Evolutionary conservation across 169 alveolate species (phyloP), one percentile per base, ranked within the genome.

Genomic region (Toxoplasma gondii): DNA sequence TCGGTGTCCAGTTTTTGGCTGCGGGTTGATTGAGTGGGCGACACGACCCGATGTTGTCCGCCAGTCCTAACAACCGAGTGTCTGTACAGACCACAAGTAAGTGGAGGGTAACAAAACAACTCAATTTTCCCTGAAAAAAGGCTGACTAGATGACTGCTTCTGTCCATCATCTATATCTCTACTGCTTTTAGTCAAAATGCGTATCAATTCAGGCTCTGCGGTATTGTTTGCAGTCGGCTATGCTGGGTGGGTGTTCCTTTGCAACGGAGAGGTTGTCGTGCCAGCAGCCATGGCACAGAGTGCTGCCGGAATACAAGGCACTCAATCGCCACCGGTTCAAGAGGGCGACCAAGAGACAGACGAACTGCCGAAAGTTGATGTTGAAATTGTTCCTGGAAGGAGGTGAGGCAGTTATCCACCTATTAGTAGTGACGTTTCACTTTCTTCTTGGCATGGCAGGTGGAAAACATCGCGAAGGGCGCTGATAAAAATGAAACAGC

Each of bases 391-490:
- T 12, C 90, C 90, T 45, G 90, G 90, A 43, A 12, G 67, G 41
- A 82, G 90, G 90, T 43, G 67, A 82, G 12, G n/a, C 29, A 10
- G 27, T 31, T 81, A 34, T 19, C 88, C 88, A 36, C 31, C n/a
- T 81, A 10, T 41, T 12, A 19, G 16, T 58, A 38, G 58, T 39
- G 19, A 36, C 53, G 38, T 0, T 31, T n/a, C 29, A 12, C 0
- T 24, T 45, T 22, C 22, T 19, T 43, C 70, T 41, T 82, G 69
- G 36, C 10, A 7, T 27, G 27, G n/a, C 90, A 82, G 90, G 67
- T 82, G 69, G 64, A 82, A 82, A 36, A 82, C 58, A 7, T 82
- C 90, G 22, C 90, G 90, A 39, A 36, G 90, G 34, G 69, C 90
- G 16, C 67, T 82, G 54, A 39, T 82, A 7, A 39, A 44, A 41